Evolutionary conservation across 1,284 basidiomycete genomes (phyloP), one percentile per base, ranked within the genome.

Genomic region (Xerocomus minutiporus): DNA sequence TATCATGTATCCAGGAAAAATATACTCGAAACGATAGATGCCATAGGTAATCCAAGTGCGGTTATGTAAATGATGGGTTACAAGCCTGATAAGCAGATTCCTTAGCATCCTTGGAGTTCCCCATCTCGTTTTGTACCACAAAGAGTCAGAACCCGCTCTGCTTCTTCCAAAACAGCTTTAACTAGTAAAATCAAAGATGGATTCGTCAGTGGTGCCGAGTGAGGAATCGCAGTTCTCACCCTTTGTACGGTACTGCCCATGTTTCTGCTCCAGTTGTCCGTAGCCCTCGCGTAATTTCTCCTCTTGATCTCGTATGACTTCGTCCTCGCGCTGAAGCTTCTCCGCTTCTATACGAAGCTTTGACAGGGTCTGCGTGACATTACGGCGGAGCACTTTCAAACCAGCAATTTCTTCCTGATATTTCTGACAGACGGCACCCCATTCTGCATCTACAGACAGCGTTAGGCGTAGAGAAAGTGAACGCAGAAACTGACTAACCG

Each of bases 391-490:
- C 20, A 62, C 68, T 54, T 78, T 78, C 54, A 87, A 75, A 20
- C 78, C 78, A 41, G 73, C 67, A 57, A 87, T 76, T 62, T 86
- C 82, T 54, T 82, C 78, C 49, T 78, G 67, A 62, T 84, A 86
- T 40, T 73, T 76, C 51, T 70, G 68, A 45, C 80, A 77, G 48
- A 81, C 69, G 57, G 79, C 71, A 52, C 78, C 78, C 71, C 83
- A 83, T 61, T 83, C 81, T 15, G 75, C 68, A 39, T 75, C 80
- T 82, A 56, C 34, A 45, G 12, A 20, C 36, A 17, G 20, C 20
- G 32, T 61, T 35, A 58, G 29, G 11, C 29, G 11, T 11, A 31
- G 11, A 49, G 36, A 41, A 12, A 31, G 25, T 38, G 45, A 20
- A 17, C 20, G 2, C 17, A 11, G 23, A 46, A 41, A 29, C 47